Base-by-base conservation (phyloP, 768 basidiomycete species). In the Pleurotus salmoneostramineus region DNA sequence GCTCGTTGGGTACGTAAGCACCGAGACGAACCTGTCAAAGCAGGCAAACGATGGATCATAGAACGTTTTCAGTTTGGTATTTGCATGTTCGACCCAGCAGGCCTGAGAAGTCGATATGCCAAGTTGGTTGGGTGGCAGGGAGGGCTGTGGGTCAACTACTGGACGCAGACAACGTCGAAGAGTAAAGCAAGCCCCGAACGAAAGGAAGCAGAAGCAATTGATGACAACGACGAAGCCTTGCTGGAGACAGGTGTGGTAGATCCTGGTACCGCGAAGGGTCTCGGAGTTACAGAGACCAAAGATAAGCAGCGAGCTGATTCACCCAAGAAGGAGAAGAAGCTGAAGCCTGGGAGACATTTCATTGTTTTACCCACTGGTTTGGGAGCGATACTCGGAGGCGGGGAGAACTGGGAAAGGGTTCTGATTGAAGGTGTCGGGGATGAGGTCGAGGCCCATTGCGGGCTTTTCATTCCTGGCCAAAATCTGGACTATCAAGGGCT, bases 91-190 rank as follows among this genome's bases (percentile, higher is more conserved):
- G 83, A 85, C 60, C 81, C 82, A 0, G 63, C 63, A 5, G 80
- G 76, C 0, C 67, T 86, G 43, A 74, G 74, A 51, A 68, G 72
- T 4, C 77, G 84, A n/a, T 86, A 85, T 62, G 61, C 67, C 8
- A 66, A 61, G 10, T 69, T 86, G 14, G 77, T 80, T 5, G 66
- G 61, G 0, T 84, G 84, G 83, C 62, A 71, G 36, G 74, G 77
- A n/a, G 80, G 80, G 3, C 45, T 77, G 36, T 85, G 83, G 84
- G 68, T 82, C 8, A 84, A 84, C 65, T 85, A 82, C 61, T 86
- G 81, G 80, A 84, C 82, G n/a, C 71, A 76, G 51, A 82, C 82
- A 0, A 55, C 68, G 7, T 64, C 74, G 45, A 58, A 59, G 56
- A 15, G 17, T 11, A 45, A 58, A 42, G n/a, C 17, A 32, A 40